Evolutionary conservation across 139 green algal species (phyloP).

Genomic region (Bryopsis sp.): DNA sequence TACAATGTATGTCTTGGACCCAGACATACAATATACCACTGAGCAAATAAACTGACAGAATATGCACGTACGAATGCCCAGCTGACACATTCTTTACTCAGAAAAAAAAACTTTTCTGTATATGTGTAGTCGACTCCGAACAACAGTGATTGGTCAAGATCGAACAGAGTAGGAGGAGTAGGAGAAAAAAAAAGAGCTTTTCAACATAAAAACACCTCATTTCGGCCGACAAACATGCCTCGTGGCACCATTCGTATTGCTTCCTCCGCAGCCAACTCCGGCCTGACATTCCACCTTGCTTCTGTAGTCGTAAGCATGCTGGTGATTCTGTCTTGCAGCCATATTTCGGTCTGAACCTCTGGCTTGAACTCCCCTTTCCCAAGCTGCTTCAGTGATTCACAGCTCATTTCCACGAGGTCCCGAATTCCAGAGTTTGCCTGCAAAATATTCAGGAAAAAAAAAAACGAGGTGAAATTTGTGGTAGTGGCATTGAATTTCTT

Average conservation of each 20-base stretch:
- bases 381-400: background rate
- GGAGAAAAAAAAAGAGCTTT: too few relatives aligned
- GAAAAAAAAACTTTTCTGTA: too few relatives aligned
- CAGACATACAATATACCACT: too few relatives aligned
- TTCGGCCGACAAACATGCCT: background rate
- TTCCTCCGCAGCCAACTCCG: background rate
- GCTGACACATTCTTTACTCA: too few relatives aligned
- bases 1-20: too few relatives aligned
- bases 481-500: too few relatives aligned
- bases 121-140: too few relatives aligned
- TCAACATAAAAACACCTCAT: background rate
- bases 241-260: constrained; percentile 1
- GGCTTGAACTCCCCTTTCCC: background rate
- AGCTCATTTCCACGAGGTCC: background rate
- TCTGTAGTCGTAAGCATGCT: background rate
- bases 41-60: too few relatives aligned
- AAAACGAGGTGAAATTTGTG: too few relatives aligned
- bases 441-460: background rate
- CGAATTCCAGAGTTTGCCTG: background rate
- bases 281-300: background rate
- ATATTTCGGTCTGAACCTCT: background rate
- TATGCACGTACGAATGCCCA: too few relatives aligned
- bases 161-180: too few relatives aligned
- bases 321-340: background rate
- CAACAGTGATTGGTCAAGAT: too few relatives aligned